These are phyloP conservation scores for Trichosporon ovoides DNA, from an alignment of 1,284 basidiomycete species.

Conservation along the genomic window DNA sequence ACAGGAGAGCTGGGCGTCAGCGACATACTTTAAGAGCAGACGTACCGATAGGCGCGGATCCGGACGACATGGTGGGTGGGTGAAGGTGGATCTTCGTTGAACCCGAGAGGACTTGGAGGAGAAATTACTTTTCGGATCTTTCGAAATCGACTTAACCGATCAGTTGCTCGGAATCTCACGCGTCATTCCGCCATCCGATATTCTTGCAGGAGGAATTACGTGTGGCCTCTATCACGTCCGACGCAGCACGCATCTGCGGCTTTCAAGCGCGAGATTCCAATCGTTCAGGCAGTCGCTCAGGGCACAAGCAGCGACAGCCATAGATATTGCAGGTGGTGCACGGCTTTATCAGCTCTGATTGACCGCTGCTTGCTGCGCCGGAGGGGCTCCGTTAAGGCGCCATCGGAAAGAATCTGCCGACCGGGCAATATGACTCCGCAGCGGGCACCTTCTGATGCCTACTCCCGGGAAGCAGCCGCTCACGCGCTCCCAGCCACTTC, in stretches of 20 bases:
- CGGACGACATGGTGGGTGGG: constrained; percentile 1
- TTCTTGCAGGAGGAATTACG: background rate
- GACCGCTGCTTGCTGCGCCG: too few species aligned
- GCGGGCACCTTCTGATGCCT: background rate
- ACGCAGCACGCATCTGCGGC: background rate
- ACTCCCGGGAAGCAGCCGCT: background rate
- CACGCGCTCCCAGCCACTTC: background rate
- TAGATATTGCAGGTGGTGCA: too few species aligned
- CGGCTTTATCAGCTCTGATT: too few species aligned
- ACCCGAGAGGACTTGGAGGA: background rate
- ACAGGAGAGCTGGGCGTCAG: constrained; percentile 63
- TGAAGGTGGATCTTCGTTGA: background rate
- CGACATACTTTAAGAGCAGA: background rate
- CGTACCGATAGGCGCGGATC: constrained; percentile 8
- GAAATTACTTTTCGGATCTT: constrained; percentile 1
- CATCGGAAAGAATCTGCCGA: too few species aligned
- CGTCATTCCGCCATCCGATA: background rate
- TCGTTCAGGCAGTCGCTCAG: background rate
- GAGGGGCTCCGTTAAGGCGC: too few species aligned
- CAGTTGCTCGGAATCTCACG: constrained; percentile 1
- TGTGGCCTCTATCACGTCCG: background rate
- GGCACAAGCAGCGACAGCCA: too few species aligned
- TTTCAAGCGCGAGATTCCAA: background rate
- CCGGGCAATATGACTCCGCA: too few species aligned
- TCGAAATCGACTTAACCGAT: constrained; percentile 4